phyloP scores from a whole-genome alignment of 495 filamentous ascomycete species.

The Evansstolkia leycettana region DNA sequence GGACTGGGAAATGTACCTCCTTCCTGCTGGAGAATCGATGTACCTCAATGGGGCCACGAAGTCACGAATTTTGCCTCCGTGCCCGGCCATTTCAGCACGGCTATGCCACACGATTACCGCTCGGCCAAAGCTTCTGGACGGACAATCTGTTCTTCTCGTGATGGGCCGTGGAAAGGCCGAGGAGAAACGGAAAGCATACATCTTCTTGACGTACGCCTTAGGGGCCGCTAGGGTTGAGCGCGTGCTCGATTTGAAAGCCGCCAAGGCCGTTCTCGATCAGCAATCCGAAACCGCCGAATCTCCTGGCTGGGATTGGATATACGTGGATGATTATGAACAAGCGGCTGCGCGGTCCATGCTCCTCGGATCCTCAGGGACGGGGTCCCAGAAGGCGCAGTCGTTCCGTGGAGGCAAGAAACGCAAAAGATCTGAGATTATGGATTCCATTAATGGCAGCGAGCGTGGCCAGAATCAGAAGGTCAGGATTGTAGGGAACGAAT shows the following conservation, averaged over 20 bases:
- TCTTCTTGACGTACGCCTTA: conserved; percentile 68
- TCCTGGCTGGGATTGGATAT: conserved; percentile 64
- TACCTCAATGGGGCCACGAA: conserved; percentile 68
- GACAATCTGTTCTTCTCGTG: conserved; percentile 62
- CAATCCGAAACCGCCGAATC: conserved; percentile 23
- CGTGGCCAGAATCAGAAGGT: conserved; percentile 30
- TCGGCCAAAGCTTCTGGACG: conserved; percentile 50
- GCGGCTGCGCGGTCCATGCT: conserved; percentile 34
- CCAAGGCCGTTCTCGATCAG: conserved; percentile 38
- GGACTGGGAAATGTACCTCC: conserved; percentile 69
- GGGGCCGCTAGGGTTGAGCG: conserved; percentile 55
- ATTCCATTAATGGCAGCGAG: conserved; percentile 19
- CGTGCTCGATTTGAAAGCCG: conserved; percentile 51
- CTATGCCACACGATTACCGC: conserved; percentile 43
- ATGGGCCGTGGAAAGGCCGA: conserved; percentile 55
- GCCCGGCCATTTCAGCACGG: conserved; percentile 41
- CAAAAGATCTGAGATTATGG: conserved; percentile 39
- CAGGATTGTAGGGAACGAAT: conserved; percentile 67
- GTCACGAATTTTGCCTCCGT: conserved; percentile 53
- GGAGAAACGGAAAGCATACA: conserved; percentile 46
- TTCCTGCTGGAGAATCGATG: conserved; percentile 71
- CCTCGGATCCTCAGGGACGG: conserved; percentile 8
- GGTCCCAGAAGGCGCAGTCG: conserved; percentile 4
- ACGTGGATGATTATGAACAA: conserved; percentile 54
- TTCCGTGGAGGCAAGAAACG: conserved; percentile 28